Base-by-base conservation (phyloP, 139 green algal genomes). In the Chlamydomonas sp. region DNA sequence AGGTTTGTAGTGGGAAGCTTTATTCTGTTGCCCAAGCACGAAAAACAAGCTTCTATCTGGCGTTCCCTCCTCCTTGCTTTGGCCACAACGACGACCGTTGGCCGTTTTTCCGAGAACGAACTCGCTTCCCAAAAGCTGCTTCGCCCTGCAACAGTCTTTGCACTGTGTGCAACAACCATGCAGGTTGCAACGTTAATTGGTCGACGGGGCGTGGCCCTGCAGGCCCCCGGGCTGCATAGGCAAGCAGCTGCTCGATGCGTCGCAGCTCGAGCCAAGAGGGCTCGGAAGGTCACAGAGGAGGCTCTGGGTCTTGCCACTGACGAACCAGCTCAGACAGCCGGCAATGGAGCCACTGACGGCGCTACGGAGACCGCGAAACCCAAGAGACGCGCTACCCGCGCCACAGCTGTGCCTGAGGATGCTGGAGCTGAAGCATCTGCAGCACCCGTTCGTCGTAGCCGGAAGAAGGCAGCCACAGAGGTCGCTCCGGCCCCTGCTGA, bases 231-330 rank as follows among this genome's bases (percentile, higher is more conserved):
- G 17, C 58, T 85, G 7, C 18, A 63, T 16, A 59, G 80, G 5
- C 3, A 16, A 1, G 63, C 80, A 60, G 5, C 57, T 18, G 62
- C 71, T 3, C 80, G 80, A 17, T 68, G 57, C 20, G 15, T 85
- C 7, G 17, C 68, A n/a, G 80, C 62, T 17, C 63, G 60, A 78
- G 80, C 80, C 4, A 64, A 67, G 17, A 67, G 80, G 15, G 49
- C 67, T 78, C 80, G 66, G 58, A 77, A 85, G 67, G 9, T 16
- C 17, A 31, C 31, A 68, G 80, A 85, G 49, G 80, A 85, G 58
- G 12, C 67, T 4, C 9, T 58, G 5, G 80, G 63, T 4, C 67
- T 68, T 4, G 80, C 67, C 49, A 16, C 18, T 1, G 64, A 14
- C 17, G 63, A 57, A 67, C 67, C 80, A 67, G 80, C 80, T 59